phyloP scores from a whole-genome alignment of 2,329 filamentous ascomycete genomes.

The Bretziella fagacearum region DNA sequence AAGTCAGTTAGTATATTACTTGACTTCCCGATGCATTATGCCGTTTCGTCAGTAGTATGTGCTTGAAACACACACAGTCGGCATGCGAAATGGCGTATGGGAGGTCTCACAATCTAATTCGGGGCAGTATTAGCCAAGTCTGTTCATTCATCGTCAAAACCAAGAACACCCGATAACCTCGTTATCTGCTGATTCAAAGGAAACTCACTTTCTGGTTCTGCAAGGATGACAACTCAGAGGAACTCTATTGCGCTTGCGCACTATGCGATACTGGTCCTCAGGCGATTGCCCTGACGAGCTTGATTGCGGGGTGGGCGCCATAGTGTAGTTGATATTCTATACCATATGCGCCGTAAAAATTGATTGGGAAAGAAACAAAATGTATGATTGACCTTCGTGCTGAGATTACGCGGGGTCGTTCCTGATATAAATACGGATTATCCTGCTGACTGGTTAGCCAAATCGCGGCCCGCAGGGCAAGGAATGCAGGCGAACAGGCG shows the following conservation, averaged over 20 bases:
- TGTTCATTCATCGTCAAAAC: conserved; percentile 23
- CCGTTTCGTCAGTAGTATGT: too few species aligned
- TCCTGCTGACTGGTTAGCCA: background rate
- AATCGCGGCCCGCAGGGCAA: background rate
- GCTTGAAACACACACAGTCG: too few species aligned
- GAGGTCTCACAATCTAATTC: conserved; percentile 13
- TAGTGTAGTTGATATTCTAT: conserved; percentile 25
- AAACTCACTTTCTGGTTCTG: conserved; percentile 67
- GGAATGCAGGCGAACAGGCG: background rate
- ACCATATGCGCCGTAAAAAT: too few species aligned
- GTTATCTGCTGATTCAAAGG: background rate
- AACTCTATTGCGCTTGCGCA: conserved; percentile 81
- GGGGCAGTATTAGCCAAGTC: conserved; percentile 1
- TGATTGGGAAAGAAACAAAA: background rate
- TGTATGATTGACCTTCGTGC: too few species aligned
- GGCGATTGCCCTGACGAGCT: conserved; percentile 62
- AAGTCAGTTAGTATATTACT: background rate
- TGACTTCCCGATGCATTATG: too few species aligned
- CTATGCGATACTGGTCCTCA: conserved; percentile 70
- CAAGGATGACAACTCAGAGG: conserved; percentile 86
- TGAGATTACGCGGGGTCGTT: background rate
- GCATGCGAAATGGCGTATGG: too few species aligned
- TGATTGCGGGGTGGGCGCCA: conserved; percentile 64
- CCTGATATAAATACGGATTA: background rate
- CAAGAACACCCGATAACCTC: conserved; percentile 15